phyloP scores from a whole-genome alignment of 2,329 filamentous ascomycete species.

The Onygenales sp. region DNA sequence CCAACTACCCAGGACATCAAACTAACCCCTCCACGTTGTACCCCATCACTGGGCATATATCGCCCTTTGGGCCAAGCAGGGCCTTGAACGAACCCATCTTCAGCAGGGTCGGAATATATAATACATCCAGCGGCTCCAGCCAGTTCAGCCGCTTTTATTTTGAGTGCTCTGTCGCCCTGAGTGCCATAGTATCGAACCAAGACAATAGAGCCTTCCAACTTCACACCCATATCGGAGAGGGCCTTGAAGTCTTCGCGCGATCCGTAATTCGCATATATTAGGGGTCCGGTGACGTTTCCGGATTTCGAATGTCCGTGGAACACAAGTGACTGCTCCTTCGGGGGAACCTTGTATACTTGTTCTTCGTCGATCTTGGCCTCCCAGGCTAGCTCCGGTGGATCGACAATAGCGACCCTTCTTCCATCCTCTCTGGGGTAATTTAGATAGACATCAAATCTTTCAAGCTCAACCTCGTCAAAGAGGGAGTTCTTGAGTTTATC shows the following conservation, averaged over 20 bases:
- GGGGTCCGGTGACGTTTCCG: conserved; percentile 73
- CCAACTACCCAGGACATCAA: conserved; percentile 76
- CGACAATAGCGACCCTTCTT: conserved; percentile 70
- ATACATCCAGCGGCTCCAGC: conserved; percentile 81
- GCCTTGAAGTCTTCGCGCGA: conserved; percentile 71
- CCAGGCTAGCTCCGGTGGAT: conserved; percentile 61
- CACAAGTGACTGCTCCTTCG: conserved; percentile 59
- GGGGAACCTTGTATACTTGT: conserved; percentile 52
- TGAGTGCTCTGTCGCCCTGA: conserved; percentile 63
- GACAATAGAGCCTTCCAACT: conserved; percentile 69
- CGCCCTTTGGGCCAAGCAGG: conserved; percentile 65
- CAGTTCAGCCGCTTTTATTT: conserved; percentile 81
- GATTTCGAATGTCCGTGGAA: conserved; percentile 87
- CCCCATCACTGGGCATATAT: conserved; percentile 70
- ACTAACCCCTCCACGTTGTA: conserved; percentile 73
- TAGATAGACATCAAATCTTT: conserved; percentile 79
- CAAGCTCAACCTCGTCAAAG: conserved; percentile 65
- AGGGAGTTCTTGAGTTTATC: conserved; percentile 62
- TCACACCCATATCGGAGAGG: conserved; percentile 61
- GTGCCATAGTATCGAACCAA: conserved; percentile 73
- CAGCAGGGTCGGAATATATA: conserved; percentile 81
- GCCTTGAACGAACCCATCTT: conserved; percentile 71
- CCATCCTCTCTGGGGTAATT: conserved; percentile 79
- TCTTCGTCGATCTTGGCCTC: conserved; percentile 77
- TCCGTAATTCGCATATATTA: conserved; percentile 91